Evolutionary conservation across 2,329 filamentous ascomycete genomes (phyloP), one percentile per base, ranked within the genome.

Genomic region (Onygenales sp.): DNA sequence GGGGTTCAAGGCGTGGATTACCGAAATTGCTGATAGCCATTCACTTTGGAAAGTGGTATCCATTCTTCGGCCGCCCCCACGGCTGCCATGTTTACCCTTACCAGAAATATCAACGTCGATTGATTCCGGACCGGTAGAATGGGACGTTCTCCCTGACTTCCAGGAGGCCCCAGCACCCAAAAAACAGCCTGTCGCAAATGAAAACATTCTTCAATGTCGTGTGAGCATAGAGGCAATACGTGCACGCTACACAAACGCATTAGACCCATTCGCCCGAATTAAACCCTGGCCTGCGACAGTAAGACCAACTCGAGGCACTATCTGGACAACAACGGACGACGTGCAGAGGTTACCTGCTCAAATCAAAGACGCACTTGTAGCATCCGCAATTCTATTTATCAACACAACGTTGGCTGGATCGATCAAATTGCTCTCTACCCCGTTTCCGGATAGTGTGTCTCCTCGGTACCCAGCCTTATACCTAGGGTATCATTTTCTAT

Each of bases 381-480:
- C 61, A 3, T 61, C 57, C 9, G 55, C 58, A n/a, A 17, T 61
- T 2, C 52, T 62, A 8, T 59, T 54, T 45, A 46, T 62, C 6
- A 55, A 60, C 36, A 56, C 50, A 2, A 39, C 56, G 13, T 44
- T 38, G 3, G 50, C 43, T 8, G 17, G 44, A 7, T 14, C 52
- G 2, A 38, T 36, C 17, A 14, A 47, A 3, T 45, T 58, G 10
- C 43, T 49, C 7, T 49, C 54, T 2, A 53, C 53, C 32, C 42
- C 47, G 31, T 58, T 55, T 38, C 56, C 49, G 9, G 27, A 33
- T 39, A 21, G 9, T 41, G 13, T 36, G 13, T 13, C n/a, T 31
- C 55, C 57, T 8, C 55, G 57, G 13, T 59, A 57, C 32, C 53
- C 53, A n/a, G 21, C 51, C 11, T n/a, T 56, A 36, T 56, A 53